Base-by-base conservation (phyloP, 805 yeast genomes). In the Schizosaccharomyces lindneri region DNA sequence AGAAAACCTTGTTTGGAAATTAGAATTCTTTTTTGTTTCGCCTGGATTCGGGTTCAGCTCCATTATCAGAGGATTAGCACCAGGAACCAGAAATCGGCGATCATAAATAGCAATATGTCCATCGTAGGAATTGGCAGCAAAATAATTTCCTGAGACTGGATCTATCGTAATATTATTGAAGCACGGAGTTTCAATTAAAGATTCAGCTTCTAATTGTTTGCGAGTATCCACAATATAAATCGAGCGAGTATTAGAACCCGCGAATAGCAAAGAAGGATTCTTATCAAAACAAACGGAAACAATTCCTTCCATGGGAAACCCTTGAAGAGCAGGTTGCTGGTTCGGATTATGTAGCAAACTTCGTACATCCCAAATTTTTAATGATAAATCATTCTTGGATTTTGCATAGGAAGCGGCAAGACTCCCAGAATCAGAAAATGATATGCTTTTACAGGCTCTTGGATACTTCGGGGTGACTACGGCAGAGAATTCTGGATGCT, bases 21-120 rank as follows among this genome's bases (percentile, higher is more conserved):
- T 5, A 6, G 41, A 13, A 36, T 36, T 36, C 41, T 36, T 36
- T 1, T 36, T 36, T 36, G 1, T 36, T 36, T 36, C 41, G 9
- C 41, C 41, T 36, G 41, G 41, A 36, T 46, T 46, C 4, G 21
- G 27, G 51, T 46, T 46, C 11, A n/a, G 51, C 27, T 19, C 21
- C 21, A 46, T 46, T 19, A 57, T 27, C 21, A 15, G 48, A 5
- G 27, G 21, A 27, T 31, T n/a, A 57, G 21, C 32, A 21, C 27
- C 36, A 29, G 36, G 36, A 17, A 19, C n/a, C 59, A 85, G 69
- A 65, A 78, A 82, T 65, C 95, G 74, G 64, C 87, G 76, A 69
- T 85, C 95, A 86, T 89, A 89, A 6, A 89, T 75, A 0, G 90
- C 83, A 60, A 88, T 72, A 0, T 93, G 79, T 1, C 95, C 95